A percentile compares a stretch with the other conserved stretches of the same genome.
phyloP scores from a whole-genome alignment of 306 rosid species.

The Castanopsis chinensis region DNA sequence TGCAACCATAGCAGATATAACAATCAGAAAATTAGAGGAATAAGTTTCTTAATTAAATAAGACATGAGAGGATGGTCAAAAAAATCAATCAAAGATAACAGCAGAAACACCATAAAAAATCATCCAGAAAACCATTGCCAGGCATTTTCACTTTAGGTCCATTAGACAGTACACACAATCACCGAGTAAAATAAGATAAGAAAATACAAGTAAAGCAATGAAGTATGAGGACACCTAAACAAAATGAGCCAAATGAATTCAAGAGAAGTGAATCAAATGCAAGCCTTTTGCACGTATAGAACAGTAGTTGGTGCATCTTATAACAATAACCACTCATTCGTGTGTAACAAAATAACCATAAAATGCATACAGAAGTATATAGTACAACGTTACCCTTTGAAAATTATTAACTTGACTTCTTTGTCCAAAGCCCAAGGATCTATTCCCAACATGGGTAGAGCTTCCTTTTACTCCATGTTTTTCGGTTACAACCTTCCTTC shows the following conservation, averaged over 20 bases:
- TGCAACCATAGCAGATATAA: neutral
- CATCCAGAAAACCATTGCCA: neutral
- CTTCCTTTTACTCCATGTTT: constrained; percentile 63
- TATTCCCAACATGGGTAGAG: constrained; percentile 43
- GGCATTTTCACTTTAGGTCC: neutral
- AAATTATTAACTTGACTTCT: constrained; percentile 66
- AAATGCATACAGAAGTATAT: neutral
- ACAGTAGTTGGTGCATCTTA: neutral
- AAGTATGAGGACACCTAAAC: neutral
- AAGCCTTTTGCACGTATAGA: neutral
- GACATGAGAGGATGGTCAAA: neutral
- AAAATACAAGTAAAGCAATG: neutral
- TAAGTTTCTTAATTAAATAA: neutral
- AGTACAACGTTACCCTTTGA: constrained; percentile 52
- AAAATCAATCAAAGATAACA: neutral
- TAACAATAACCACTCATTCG: neutral
- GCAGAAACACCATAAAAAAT: neutral
- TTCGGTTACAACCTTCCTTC: constrained; percentile 27
- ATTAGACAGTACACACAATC: neutral
- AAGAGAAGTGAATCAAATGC: neutral
- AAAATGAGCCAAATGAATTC: neutral
- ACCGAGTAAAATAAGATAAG: neutral
- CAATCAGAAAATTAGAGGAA: neutral
- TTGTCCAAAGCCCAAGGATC: constrained; percentile 66
- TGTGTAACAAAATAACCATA: neutral